phyloP scores from a whole-genome alignment of 805 yeast species.

The Suhomyces kilbournensis region DNA sequence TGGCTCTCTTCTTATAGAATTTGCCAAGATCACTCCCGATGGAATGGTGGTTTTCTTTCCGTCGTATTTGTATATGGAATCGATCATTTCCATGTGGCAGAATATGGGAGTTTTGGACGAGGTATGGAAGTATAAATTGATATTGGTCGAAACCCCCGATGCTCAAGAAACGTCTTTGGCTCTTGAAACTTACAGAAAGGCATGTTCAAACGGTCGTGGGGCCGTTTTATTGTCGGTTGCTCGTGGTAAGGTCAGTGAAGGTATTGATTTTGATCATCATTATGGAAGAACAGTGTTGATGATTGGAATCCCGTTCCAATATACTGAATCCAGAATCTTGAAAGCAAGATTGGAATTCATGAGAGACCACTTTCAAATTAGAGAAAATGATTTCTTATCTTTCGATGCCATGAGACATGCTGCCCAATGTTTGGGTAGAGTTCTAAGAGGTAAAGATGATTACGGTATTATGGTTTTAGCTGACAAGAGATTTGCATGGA shows the following conservation, averaged over 20 bases:
- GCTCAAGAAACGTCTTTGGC: constrained; percentile 98
- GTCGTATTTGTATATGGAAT: constrained; percentile 94
- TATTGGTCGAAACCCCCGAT: constrained; percentile 97
- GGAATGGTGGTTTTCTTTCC: constrained; percentile 98
- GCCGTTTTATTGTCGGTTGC: constrained; percentile 96
- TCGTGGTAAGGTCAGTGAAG: constrained; percentile 98
- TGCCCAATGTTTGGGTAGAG: constrained; percentile 97
- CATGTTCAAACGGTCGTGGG: constrained; percentile 96
- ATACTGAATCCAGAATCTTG: constrained; percentile 92
- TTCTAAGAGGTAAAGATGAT: constrained; percentile 95
- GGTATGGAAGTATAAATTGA: constrained; percentile 95
- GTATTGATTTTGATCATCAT: constrained; percentile 98
- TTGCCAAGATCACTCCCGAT: constrained; percentile 94
- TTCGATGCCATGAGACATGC: constrained; percentile 99
- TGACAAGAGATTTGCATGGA: constrained; percentile 85
- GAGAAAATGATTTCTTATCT: constrained; percentile 91
- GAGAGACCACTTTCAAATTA: constrained; percentile 87
- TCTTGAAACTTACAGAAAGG: constrained; percentile 89
- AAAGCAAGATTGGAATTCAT: constrained; percentile 93
- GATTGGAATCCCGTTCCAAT: constrained; percentile 99
- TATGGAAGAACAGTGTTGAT: constrained; percentile 95
- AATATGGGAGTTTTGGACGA: constrained; percentile 97
- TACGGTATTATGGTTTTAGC: constrained; percentile 98
- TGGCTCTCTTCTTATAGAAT: constrained; percentile 88
- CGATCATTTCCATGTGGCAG: constrained; percentile 98